Percentiles rank a stretch among this genome's conserved stretches.
phyloP scores from a whole-genome alignment of 2,329 filamentous ascomycete genomes.

The Sclerotinia trifoliorum region DNA sequence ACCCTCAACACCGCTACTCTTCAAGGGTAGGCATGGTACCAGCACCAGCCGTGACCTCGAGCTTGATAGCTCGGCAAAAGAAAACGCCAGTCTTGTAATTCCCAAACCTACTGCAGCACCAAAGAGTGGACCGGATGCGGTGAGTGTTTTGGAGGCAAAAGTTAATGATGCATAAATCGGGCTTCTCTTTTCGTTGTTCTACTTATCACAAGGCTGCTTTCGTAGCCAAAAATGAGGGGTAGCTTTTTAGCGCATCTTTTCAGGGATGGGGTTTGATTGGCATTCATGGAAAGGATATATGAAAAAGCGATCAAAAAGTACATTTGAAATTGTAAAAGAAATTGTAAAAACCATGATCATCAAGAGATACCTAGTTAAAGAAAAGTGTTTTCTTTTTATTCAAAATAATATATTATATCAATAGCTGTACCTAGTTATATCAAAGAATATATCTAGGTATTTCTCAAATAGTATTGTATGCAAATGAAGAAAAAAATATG shows the following conservation, averaged over 20 bases:
- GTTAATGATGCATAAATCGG: slow-evolving; percentile 40
- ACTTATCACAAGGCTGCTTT: not conserved
- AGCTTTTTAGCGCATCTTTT: not conserved
- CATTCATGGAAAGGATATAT: not conserved
- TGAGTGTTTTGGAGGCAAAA: slow-evolving; percentile 44
- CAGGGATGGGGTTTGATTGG: slow-evolving; percentile 2
- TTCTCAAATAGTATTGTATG: not conserved
- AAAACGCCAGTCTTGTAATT: slow-evolving; percentile 31
- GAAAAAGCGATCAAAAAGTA: slow-evolving; percentile 13
- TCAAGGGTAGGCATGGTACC: slow-evolving; percentile 54
- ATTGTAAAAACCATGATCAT: not conserved
- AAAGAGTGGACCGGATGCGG: slow-evolving; percentile 38
- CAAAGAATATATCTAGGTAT: not conserved
- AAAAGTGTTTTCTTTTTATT: not conserved
- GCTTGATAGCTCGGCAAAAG: slow-evolving; percentile 34
- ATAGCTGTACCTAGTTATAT: no score
- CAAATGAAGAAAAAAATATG: not conserved
- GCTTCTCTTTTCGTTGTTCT: slow-evolving; percentile 8
- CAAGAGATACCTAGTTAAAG: not conserved
- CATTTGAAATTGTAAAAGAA: not conserved
- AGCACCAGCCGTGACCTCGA: slow-evolving; percentile 44
- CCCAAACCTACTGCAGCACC: slow-evolving; percentile 33
- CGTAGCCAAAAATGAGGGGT: slow-evolving; percentile 12
- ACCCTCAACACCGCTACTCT: slow-evolving; percentile 65
- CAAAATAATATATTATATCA: no score